These are phyloP conservation scores for Collybiopsis confluens DNA, from an alignment of 768 basidiomycete genomes.

Conservation along the genomic window DNA sequence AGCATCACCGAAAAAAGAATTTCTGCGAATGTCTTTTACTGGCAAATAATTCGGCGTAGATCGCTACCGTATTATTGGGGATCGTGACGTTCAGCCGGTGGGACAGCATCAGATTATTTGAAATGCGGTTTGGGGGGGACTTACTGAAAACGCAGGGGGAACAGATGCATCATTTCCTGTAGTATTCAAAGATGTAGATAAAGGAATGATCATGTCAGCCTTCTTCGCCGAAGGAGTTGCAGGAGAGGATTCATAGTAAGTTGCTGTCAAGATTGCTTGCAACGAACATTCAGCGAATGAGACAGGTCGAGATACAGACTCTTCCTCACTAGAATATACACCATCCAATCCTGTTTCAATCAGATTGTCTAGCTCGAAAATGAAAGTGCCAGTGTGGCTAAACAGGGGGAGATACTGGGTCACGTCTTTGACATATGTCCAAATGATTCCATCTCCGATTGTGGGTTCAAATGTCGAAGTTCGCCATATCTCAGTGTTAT, in stretches of 20 bases:
- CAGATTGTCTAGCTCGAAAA: constrained; percentile 71
- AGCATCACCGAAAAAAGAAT: too few species aligned
- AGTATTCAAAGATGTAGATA: constrained; percentile 59
- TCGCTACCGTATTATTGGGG: constrained; percentile 62
- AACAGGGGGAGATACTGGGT: constrained; percentile 72
- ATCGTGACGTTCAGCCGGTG: constrained; percentile 70
- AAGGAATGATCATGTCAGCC: constrained; percentile 64
- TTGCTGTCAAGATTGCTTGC: constrained; percentile 63
- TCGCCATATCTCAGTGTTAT: constrained; percentile 80
- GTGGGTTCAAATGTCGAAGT: constrained; percentile 80
- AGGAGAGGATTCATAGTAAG: constrained; percentile 61
- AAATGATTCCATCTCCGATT: constrained; percentile 61
- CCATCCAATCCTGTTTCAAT: constrained; percentile 55
- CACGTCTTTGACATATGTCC: constrained; percentile 73
- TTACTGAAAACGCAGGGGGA: constrained; percentile 68
- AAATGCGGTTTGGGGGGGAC: constrained; percentile 12
- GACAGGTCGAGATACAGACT: not conserved
- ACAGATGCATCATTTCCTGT: constrained; percentile 74
- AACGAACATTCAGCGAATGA: not conserved
- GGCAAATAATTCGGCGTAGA: constrained; percentile 70
- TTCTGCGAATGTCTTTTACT: too few species aligned
- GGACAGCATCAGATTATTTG: too few species aligned
- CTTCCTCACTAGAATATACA: constrained; percentile 68
- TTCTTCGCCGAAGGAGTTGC: constrained; percentile 53
- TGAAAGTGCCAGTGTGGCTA: constrained; percentile 60